A percentile compares a stretch with the other conserved stretches of the same genome.
Conservation (phyloP, 2,329 filamentous ascomycete genomes). For the Hymenotorrendiella dingleyae region DNA sequence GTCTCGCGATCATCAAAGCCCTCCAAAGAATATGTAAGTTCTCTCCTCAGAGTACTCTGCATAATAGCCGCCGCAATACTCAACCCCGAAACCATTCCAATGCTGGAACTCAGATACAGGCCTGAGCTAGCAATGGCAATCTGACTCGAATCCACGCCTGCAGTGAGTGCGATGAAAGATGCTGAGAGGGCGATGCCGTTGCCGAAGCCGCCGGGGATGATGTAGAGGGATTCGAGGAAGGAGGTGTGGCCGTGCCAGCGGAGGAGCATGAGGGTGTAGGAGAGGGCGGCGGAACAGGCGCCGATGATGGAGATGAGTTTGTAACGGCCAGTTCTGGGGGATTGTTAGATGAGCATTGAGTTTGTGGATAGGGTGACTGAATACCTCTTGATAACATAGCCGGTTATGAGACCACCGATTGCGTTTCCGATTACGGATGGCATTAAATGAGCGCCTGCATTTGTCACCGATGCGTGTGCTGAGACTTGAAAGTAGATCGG, state of each 20-base stretch:
- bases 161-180: conserved; percentile 44
- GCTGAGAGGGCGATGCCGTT: conserved; percentile 42
- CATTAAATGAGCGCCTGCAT: conserved; percentile 55
- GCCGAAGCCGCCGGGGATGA: conserved; percentile 49
- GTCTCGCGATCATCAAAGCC: neutral
- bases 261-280: conserved; percentile 47
- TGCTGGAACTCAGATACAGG: conserved; percentile 35
- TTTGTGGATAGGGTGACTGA: neutral
- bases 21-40: conserved; percentile 9
- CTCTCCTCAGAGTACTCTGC: conserved; percentile 13
- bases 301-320: conserved; percentile 48
- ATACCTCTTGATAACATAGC: conserved; percentile 33
- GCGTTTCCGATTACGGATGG: conserved; percentile 64
- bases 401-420: conserved; percentile 54
- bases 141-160: conserved; percentile 38
- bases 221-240: conserved; percentile 51
- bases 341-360: neutral
- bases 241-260: conserved; percentile 53
- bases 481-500: conserved; percentile 67
- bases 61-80: conserved; percentile 17
- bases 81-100: conserved; percentile 20
- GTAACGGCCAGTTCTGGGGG: conserved; percentile 48
- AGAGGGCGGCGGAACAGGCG: conserved; percentile 41
- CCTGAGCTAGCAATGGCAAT: conserved; percentile 45
- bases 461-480: conserved; percentile 47